Evolutionary conservation across 129 eudicot genomes (phyloP).

Genomic region (Dittrichia graveolens): DNA sequence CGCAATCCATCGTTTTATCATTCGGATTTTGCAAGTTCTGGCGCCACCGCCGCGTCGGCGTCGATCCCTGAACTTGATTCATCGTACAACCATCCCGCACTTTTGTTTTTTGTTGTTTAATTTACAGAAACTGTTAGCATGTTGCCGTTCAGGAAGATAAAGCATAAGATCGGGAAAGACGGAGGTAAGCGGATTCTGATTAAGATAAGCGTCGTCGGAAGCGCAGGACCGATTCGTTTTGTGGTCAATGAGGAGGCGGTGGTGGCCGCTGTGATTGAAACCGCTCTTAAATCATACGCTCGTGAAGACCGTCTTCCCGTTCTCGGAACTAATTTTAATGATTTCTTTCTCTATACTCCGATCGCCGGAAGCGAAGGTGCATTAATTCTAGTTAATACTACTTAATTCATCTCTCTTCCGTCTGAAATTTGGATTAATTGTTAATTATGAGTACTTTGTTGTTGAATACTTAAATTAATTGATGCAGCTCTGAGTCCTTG

Average conservation of each 20-base stretch:
- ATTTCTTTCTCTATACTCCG: slow-evolving; percentile 76
- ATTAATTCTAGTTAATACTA: background rate
- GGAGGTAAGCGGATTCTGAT: slow-evolving; percentile 28
- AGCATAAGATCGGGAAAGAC: background rate
- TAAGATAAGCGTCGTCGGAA: slow-evolving; percentile 28
- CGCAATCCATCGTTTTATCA: background rate
- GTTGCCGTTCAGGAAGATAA: slow-evolving; percentile 25
- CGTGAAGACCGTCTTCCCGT: slow-evolving; percentile 43
- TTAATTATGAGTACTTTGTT: background rate
- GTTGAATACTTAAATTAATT: background rate
- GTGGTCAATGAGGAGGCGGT: slow-evolving; percentile 31
- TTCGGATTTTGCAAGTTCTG: slow-evolving; percentile 21
- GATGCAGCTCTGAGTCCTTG: slow-evolving; percentile 64
- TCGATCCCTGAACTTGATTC: slow-evolving; percentile 16
- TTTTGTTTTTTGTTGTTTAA: background rate
- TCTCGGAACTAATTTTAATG: slow-evolving; percentile 50
- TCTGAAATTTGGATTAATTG: too few species aligned
- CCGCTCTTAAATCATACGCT: slow-evolving; percentile 33
- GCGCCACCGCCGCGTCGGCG: slow-evolving; percentile 15
- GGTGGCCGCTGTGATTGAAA: slow-evolving; percentile 30
- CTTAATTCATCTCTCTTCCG: too few species aligned
- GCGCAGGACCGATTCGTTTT: slow-evolving; percentile 35
- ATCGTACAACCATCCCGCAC: too few species aligned
- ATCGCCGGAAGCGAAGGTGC: slow-evolving; percentile 66
- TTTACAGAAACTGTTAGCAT: background rate